A percentile compares a stretch with the other conserved stretches of the same genome.
These are phyloP conservation scores for Apiotrichum laibachii DNA, from an alignment of 1,284 basidiomycete species.

Conservation along the genomic window DNA sequence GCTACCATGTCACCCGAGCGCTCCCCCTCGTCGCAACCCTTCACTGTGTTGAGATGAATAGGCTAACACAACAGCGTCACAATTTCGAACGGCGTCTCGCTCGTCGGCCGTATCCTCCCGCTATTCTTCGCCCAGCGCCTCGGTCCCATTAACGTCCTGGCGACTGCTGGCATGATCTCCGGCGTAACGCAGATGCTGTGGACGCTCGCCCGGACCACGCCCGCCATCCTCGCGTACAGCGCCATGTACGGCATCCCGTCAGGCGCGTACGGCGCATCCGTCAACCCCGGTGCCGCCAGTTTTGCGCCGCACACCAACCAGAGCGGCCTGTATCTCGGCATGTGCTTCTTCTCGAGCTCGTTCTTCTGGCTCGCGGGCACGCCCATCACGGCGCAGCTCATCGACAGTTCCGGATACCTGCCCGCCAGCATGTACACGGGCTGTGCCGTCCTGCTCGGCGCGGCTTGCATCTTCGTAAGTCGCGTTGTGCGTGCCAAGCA, in stretches of 20 bases:
- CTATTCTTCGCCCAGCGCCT: slow-evolving; percentile 33
- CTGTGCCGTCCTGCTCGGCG: slow-evolving; percentile 19
- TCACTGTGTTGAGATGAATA: not conserved
- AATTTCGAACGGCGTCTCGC: slow-evolving; percentile 35
- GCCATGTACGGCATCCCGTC: slow-evolving; percentile 36
- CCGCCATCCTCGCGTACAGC: slow-evolving; percentile 29
- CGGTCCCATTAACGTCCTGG: slow-evolving; percentile 41
- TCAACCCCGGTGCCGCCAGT: slow-evolving; percentile 33
- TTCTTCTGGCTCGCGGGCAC: slow-evolving; percentile 39
- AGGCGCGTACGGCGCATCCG: slow-evolving; percentile 33
- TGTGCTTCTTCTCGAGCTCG: slow-evolving; percentile 30
- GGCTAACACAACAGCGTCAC: slow-evolving; percentile 13
- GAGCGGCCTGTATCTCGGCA: slow-evolving; percentile 37
- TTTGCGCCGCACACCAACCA: slow-evolving; percentile 36
- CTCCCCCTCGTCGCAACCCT: not conserved
- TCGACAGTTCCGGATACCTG: slow-evolving; percentile 29
- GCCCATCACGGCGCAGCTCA: slow-evolving; percentile 34
- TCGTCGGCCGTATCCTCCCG: slow-evolving; percentile 39
- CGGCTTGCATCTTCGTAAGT: not conserved
- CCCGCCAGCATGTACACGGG: slow-evolving; percentile 34
- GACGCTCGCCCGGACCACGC: slow-evolving; percentile 24
- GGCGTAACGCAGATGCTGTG: slow-evolving; percentile 35
- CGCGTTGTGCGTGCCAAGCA: slow-evolving; percentile 10
- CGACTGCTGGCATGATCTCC: slow-evolving; percentile 21
- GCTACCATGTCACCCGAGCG: not conserved